Base-by-base conservation (phyloP, 164 flowering plant genomes). In the Amborella trichopoda region DNA sequence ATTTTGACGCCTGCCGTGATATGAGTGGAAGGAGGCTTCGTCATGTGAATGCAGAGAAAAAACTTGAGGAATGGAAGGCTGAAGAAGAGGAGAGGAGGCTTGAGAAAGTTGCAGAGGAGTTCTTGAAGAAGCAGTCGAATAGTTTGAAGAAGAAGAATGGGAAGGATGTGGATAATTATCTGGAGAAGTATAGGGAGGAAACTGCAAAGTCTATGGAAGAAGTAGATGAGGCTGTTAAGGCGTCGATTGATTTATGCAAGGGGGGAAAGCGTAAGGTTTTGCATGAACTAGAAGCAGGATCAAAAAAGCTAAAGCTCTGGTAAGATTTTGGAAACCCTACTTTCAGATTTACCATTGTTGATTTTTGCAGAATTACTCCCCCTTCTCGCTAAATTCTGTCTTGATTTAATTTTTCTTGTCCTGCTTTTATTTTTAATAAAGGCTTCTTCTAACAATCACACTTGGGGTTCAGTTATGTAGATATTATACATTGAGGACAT, bases 31-130 rank as follows among this genome's bases (percentile, higher is more conserved):
- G 95, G 56, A 70, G 99, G 62, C 56, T 91, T 47, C 57, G 95
- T 50, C 94, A 93, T 32, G 99, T 87, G 42, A 87, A 91, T 55
- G 95, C 99, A 19, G 96, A 91, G 91, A 78, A 74, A 84, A 78
- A 63, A 61, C 44, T 87, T 60, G 95, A 91, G 76, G 98, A 87
- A 69, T 87, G 98, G 98, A 71, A 44, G 55, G 83, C 71, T 24
- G 96, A 72, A 61, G 86, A 67, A 38, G 91, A 72, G 58, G 84
- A 80, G 64, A 66, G 99, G 83, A 70, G 58, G 49, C 49, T 91
- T 61, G 96, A 91, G 83, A 81, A 66, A 58, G 26, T 77, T n/a
- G 96, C 99, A 2, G 90, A 91, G 72, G 87, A 87, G 16, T 91
- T 68, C 43, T 30, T 87, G 24, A 87, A 78, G 75, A 82, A 91